Evolutionary conservation across 1,284 basidiomycete species (phyloP), one percentile per base, ranked within the genome.

Genomic region (Sporisorium scitamineum): DNA sequence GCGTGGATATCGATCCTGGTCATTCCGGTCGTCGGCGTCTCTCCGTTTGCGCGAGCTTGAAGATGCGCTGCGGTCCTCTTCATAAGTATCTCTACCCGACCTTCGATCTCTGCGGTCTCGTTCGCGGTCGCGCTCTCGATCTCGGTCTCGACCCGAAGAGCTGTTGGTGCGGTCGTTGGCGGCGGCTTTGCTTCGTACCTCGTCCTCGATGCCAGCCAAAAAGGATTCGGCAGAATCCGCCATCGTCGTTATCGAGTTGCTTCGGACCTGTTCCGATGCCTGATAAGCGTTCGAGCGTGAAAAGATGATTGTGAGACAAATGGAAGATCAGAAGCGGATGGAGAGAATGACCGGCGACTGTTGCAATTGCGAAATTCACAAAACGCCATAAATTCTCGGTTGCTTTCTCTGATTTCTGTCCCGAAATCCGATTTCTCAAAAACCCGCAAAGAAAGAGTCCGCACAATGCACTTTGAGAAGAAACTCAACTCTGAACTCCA

Each of bases 201-300:
- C 70, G 50, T 55, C 60, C 53, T 74, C 63, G 57, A 78, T 74
- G 41, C 61, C 64, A 37, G 75, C 71, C 61, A 78, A 29, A 44
- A 78, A 78, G 51, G 67, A 63, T n/a, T 67, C 72, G 29, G 72
- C 67, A 26, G 58, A 63, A 37, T 76, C 73, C 51, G 61, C 26
- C 73, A 76, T 76, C 54, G 7, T 67, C 31, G 39, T n/a, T 29
- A 29, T 9, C 26, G 11, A 16, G n/a, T 48, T 16, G 27, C 26
- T n/a, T 29, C 47, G 47, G 26, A 48, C 1, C 22, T 47, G 20
- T 26, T 24, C 45, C 45, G 45, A 47, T 47, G 8, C 4, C 16
- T 13, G 45, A 29, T n/a, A 31, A 14, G 27, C 31, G 18, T 22
- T 34, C 34, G 31, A n/a, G 32, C 56, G 32, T 31, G 54, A 22